phyloP scores from a whole-genome alignment of 1,284 basidiomycete genomes.

The Xerocomus minutiporus region DNA sequence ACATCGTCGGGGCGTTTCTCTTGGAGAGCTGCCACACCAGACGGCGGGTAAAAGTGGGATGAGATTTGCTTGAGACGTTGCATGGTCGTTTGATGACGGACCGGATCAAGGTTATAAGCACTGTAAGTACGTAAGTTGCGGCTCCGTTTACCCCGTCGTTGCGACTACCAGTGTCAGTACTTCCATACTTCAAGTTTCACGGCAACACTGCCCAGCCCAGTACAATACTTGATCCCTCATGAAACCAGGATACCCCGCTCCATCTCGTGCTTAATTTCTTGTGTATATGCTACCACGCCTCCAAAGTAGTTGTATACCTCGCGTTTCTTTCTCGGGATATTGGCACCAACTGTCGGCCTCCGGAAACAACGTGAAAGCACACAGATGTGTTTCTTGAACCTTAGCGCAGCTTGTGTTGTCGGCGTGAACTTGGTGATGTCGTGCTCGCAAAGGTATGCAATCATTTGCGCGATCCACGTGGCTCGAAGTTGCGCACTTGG shows the following conservation, averaged over 20 bases:
- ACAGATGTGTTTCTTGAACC: constrained; percentile 15
- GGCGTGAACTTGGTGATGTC: constrained; percentile 17
- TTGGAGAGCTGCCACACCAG: constrained; percentile 44
- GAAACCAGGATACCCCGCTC: constrained; percentile 13
- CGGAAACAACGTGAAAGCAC: background rate
- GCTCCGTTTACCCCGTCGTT: too few species aligned
- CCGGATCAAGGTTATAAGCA: background rate
- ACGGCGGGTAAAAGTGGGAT: constrained; percentile 49
- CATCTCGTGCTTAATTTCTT: constrained; percentile 9
- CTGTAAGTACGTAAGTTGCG: too few species aligned
- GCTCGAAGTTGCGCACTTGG: background rate
- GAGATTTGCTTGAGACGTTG: constrained; percentile 63
- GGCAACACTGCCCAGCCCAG: too few species aligned
- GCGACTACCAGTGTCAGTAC: too few species aligned
- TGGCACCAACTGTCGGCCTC: constrained; percentile 3
- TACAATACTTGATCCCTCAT: background rate
- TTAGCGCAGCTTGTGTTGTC: background rate
- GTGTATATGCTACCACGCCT: constrained; percentile 1
- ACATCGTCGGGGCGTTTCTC: constrained; percentile 66
- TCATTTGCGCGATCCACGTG: constrained; percentile 8
- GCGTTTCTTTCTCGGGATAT: constrained; percentile 4
- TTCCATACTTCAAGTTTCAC: too few species aligned
- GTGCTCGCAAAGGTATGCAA: constrained; percentile 9
- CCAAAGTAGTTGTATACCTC: constrained; percentile 11
- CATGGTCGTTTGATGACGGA: constrained; percentile 23